phyloP scores from a whole-genome alignment of 495 filamentous ascomycete genomes.

The Rhizodiscina lignyota region DNA sequence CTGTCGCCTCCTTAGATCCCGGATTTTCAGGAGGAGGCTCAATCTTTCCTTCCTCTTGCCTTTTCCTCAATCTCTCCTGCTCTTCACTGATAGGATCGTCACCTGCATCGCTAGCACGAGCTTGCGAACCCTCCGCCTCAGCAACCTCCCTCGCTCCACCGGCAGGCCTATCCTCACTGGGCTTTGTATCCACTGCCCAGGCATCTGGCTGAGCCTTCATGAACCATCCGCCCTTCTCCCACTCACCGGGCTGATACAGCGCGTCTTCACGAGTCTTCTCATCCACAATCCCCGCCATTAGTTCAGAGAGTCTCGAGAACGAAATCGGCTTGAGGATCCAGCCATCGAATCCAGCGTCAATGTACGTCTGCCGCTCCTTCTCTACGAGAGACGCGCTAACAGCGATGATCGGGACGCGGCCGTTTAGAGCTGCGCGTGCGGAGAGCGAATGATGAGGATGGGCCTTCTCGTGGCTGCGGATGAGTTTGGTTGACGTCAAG shows the following conservation, averaged over 20 bases:
- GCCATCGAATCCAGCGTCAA: slow-evolving; percentile 74
- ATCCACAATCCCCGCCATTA: slow-evolving; percentile 23
- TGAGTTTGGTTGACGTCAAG: slow-evolving; percentile 64
- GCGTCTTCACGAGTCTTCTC: slow-evolving; percentile 8
- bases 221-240: slow-evolving; percentile 27
- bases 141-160: no score
- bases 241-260: slow-evolving; percentile 19
- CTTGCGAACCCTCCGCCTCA: no score
- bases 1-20: no score
- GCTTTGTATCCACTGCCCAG: no score
- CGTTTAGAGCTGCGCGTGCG: slow-evolving; percentile 26
- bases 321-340: slow-evolving; percentile 47
- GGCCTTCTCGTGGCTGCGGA: slow-evolving; percentile 50
- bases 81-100: no score
- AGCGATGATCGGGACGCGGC: slow-evolving; percentile 67
- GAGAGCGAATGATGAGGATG: slow-evolving; percentile 25
- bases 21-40: no score
- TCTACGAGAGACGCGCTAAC: slow-evolving; percentile 80
- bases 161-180: no score
- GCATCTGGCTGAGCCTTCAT: no score
- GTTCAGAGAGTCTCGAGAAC: slow-evolving; percentile 18
- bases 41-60: no score
- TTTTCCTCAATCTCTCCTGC: no score
- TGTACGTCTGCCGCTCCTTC: slow-evolving; percentile 48
- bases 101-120: no score